Evolutionary conservation across 495 filamentous ascomycete genomes (phyloP).

Genomic region (Collariella sp.): DNA sequence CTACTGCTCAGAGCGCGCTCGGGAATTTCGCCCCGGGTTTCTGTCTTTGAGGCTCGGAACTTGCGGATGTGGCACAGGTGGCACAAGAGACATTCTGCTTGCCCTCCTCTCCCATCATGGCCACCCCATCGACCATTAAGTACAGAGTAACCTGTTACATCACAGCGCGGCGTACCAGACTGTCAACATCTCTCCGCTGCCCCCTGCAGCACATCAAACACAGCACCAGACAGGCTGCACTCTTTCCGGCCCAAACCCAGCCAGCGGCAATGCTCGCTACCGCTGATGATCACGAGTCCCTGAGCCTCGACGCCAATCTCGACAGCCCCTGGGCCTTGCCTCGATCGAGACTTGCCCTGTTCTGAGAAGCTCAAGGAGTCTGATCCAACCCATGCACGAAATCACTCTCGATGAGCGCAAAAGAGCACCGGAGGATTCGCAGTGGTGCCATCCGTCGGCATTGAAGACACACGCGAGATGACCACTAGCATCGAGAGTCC

Average conservation of each 20-base stretch:
- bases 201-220: conserved; percentile 28
- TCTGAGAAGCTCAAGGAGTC: no score
- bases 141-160: no score
- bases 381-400: no score
- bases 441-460: no score
- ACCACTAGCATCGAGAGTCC: background rate
- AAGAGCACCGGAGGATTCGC: no score
- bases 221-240: conserved; percentile 23
- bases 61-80: conserved; percentile 20
- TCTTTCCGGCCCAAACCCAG: conserved; percentile 25
- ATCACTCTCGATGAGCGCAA: no score
- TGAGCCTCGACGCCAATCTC: conserved; percentile 18
- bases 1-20: conserved; percentile 10
- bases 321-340: background rate
- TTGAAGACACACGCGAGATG: no score
- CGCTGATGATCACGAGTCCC: conserved; percentile 22
- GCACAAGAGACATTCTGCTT: conserved; percentile 10
- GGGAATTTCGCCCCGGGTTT: conserved; percentile 25
- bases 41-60: conserved; percentile 19
- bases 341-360: background rate
- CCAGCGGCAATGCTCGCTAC: conserved; percentile 21
- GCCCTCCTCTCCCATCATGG: conserved; percentile 13
- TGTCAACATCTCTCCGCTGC: conserved; percentile 8
- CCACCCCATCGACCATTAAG: no score
- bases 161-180: no score